These are phyloP conservation scores for Lentinus tigrinus DNA, from an alignment of 768 basidiomycete species.

Conservation along the genomic window DNA sequence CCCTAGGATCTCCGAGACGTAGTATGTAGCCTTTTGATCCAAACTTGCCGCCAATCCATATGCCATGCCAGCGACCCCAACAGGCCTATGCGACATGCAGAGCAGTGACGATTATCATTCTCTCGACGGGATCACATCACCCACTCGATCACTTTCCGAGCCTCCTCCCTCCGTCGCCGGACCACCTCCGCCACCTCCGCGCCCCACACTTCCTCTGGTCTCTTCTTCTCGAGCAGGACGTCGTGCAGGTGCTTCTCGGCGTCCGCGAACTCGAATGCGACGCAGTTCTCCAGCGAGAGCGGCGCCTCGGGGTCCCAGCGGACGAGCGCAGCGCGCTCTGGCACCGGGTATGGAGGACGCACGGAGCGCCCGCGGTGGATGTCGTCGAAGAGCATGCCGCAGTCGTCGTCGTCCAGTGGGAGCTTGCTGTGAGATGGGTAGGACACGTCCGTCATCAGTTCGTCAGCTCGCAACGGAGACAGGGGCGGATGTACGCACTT, in stretches of 20 bases:
- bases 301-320: slow-evolving; percentile 75
- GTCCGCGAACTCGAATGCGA: slow-evolving; percentile 78
- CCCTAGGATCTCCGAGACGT: no score
- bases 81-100: no score
- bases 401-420: slow-evolving; percentile 81
- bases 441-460: no score
- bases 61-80: no score
- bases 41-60: no score
- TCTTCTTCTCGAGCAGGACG: slow-evolving; percentile 29
- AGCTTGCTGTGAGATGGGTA: slow-evolving; percentile 52
- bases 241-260: slow-evolving; percentile 62
- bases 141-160: slow-evolving; percentile 56
- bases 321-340: slow-evolving; percentile 68
- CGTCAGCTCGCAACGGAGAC: neutral
- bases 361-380: slow-evolving; percentile 75
- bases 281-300: slow-evolving; percentile 76
- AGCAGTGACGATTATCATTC: no score
- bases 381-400: slow-evolving; percentile 85
- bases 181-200: slow-evolving; percentile 58
- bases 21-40: no score
- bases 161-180: slow-evolving; percentile 55
- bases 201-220: slow-evolving; percentile 70
- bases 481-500: slow-evolving; percentile 44
- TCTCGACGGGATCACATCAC: no score
- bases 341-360: slow-evolving; percentile 75